A percentile compares a stretch with the other conserved stretches of the same genome.
Conservation (phyloP, 2,329 filamentous ascomycete species). For the Stemphylium vesicarium region DNA sequence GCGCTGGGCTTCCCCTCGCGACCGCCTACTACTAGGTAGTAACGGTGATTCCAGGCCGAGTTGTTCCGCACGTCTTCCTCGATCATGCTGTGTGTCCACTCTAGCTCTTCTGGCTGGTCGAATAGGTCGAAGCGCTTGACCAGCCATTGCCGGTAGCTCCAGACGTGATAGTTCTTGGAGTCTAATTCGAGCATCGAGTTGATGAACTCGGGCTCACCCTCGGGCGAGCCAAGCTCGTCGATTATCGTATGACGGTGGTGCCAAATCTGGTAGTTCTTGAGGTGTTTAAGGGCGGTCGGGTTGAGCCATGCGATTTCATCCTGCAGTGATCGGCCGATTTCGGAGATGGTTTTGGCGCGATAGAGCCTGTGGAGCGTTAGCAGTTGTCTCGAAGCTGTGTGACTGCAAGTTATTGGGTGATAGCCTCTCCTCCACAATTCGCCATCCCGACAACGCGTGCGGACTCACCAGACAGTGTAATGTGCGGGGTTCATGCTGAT, state of each 20-base stretch:
- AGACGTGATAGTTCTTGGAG: constrained; percentile 98
- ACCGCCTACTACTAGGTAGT: constrained; percentile 83
- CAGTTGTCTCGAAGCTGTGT: background rate
- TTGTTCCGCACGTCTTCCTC: constrained; percentile 89
- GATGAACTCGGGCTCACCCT: constrained; percentile 77
- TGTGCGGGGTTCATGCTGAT: constrained; percentile 95
- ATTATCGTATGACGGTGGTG: constrained; percentile 66
- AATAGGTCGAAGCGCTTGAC: constrained; percentile 67
- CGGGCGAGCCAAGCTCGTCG: constrained; percentile 64
- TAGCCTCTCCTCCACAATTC: constrained; percentile 8
- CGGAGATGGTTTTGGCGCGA: constrained; percentile 78
- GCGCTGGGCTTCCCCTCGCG: constrained; percentile 51
- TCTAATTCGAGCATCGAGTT: constrained; percentile 81
- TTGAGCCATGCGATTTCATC: constrained; percentile 89
- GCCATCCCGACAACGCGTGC: background rate
- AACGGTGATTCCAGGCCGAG: constrained; percentile 96
- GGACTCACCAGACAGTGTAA: constrained; percentile 86
- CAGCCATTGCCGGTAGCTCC: constrained; percentile 88
- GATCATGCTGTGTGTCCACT: constrained; percentile 74
- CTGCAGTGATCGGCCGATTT: constrained; percentile 67
- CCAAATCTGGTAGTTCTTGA: constrained; percentile 99
- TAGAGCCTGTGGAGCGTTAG: constrained; percentile 68
- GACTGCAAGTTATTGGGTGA: background rate
- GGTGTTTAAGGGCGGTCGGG: constrained; percentile 76
- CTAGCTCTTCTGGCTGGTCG: constrained; percentile 67